Evolutionary conservation across 306 rosid species (phyloP), one percentile per base, ranked within the genome.

Genomic region (Betula pendula): DNA sequence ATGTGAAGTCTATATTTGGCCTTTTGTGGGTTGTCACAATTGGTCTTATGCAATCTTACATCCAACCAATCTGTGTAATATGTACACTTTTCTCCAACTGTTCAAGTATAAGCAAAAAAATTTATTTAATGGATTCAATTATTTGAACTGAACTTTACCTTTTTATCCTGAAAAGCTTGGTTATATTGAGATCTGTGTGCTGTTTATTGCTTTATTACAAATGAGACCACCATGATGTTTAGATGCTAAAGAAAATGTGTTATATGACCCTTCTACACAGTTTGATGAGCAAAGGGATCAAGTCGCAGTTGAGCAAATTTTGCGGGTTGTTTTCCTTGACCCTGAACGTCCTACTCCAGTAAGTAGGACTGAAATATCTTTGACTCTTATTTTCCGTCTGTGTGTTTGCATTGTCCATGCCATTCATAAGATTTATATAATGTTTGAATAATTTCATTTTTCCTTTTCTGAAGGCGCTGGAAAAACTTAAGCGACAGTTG

Each of bases 231-330:
- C 31, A 47, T 65, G 72, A 73, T 43, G 25, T 72, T 58, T 50
- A 27, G 71, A 75, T 59, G 63, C 75, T 81, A 77, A 71, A 77
- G 48, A 19, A 80, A 29, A 69, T 73, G 50, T 71, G 68, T 68
- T 42, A 42, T 42, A 25, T 81, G 53, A 60, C 56, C 71, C 58
- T 47, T 73, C 74, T 71, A 16, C 68, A 78, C 86, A 95, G 98
- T 95, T 95, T 75, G 98, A 95, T 5, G 98, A 95, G 83, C 97
- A 90, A 84, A 92, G 87, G 84, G 97, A 95, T 69, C 91, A 86
- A 77, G 97, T 92, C 5, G 90, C 94, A 27, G 87, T 90, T 58
- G 98, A 95, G 89, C 97, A 90, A 82, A 88, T 92, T 79, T 77
- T 95, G 80, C 92, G 93, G 51, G 98, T 89, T 78, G 83, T 90